Evolutionary conservation across 306 rosid genomes (phyloP).

Genomic region (Dalbergia oliveri): DNA sequence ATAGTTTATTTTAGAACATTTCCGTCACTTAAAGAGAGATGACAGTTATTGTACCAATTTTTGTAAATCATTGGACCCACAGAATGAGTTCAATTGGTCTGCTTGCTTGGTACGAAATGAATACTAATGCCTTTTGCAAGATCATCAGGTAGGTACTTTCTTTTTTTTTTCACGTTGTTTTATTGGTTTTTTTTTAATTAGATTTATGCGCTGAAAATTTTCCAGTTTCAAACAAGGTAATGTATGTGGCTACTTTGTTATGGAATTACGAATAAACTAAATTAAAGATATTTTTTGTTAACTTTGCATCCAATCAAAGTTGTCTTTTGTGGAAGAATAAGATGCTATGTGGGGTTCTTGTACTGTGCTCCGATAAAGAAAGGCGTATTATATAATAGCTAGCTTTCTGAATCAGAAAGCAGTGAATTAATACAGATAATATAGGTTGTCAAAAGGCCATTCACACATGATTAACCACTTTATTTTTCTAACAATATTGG

Average conservation of each 20-base stretch:
- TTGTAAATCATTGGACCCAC: too few relatives aligned
- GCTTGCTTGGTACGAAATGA: background rate
- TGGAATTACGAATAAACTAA: background rate
- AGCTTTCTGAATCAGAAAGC: constrained; percentile 54
- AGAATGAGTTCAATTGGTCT: background rate
- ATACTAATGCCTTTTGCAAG: background rate
- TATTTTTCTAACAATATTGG: constrained; percentile 22
- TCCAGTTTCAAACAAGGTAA: background rate
- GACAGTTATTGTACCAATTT: background rate
- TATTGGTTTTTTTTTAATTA: background rate
- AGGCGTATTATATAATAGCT: background rate
- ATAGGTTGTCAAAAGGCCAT: constrained; percentile 45
- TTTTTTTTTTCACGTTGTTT: background rate
- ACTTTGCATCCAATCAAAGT: background rate
- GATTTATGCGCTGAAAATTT: background rate
- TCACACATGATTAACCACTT: constrained; percentile 40
- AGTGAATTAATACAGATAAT: constrained; percentile 44
- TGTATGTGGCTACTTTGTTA: constrained; percentile 5
- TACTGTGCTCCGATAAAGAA: background rate
- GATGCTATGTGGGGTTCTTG: constrained; percentile 21
- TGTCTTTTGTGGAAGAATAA: constrained; percentile 19
- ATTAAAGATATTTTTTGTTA: background rate
- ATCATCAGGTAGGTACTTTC: too few relatives aligned
- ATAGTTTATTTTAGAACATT: too few relatives aligned
- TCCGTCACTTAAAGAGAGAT: background rate